Conservation (phyloP, 495 filamentous ascomycete genomes). For the Hypomontagnella submonticulosa region DNA sequence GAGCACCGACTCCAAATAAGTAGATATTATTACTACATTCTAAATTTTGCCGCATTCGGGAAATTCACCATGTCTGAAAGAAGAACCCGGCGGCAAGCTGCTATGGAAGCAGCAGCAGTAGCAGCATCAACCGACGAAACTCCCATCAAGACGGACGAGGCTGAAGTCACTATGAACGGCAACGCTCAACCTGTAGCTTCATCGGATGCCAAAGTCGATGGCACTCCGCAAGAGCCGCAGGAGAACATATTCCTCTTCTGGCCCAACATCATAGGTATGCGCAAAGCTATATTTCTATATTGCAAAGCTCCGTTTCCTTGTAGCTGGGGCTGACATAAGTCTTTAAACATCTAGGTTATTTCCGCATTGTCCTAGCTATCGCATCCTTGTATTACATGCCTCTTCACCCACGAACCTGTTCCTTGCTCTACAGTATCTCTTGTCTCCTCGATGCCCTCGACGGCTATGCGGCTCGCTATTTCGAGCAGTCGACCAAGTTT, state of each 20-base stretch:
- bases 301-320: conserved; percentile 1
- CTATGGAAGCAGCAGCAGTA: conserved; percentile 41
- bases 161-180: conserved; percentile 35
- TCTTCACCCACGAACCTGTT: conserved; percentile 93
- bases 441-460: conserved; percentile 95
- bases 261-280: conserved; percentile 91
- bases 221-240: conserved; percentile 63
- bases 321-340: conserved; percentile 25
- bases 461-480: conserved; percentile 87
- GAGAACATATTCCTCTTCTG: conserved; percentile 98
- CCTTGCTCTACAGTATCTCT: conserved; percentile 87
- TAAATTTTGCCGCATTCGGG: not conserved
- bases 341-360: conserved; percentile 71
- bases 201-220: conserved; percentile 33
- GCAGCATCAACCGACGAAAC: conserved; percentile 33
- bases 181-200: conserved; percentile 31
- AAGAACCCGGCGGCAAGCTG: conserved; percentile 50
- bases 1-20: conserved; percentile 16
- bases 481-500: conserved; percentile 91
- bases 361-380: conserved; percentile 85
- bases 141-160: conserved; percentile 22
- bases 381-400: conserved; percentile 99
- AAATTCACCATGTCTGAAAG: conserved; percentile 46
- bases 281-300: not conserved
- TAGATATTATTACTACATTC: not conserved